A percentile compares a stretch with the other conserved stretches of the same genome.
Conservation (phyloP, 495 filamentous ascomycete species). For the Penicillium pulvis region DNA sequence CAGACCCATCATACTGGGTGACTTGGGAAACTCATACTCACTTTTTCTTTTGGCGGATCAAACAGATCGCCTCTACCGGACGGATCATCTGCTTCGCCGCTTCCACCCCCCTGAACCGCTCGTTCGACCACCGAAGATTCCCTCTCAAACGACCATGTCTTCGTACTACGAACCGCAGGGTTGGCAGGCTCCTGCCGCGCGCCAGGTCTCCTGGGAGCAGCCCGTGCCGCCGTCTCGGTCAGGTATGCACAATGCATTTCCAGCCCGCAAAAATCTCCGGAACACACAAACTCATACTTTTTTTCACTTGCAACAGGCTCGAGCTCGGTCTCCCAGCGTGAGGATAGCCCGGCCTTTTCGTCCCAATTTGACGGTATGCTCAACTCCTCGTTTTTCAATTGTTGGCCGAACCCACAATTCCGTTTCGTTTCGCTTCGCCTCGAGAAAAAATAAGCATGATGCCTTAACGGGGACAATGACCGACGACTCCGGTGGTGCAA, state of each 20-base stretch:
- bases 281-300: constrained; percentile 30
- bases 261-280: constrained; percentile 7
- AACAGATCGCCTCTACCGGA: constrained; percentile 34
- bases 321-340: constrained; percentile 73
- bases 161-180: constrained; percentile 84
- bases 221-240: constrained; percentile 84
- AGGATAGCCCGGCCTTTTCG: constrained; percentile 78
- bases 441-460: constrained; percentile 2
- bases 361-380: constrained; percentile 88
- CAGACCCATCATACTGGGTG: background rate
- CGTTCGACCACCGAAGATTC: constrained; percentile 13
- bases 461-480: background rate
- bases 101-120: constrained; percentile 28
- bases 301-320: constrained; percentile 55
- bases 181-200: constrained; percentile 66
- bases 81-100: constrained; percentile 35
- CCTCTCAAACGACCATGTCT: constrained; percentile 60
- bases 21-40: background rate
- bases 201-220: constrained; percentile 78
- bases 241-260: constrained; percentile 53
- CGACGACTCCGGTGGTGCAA: background rate
- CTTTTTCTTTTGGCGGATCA: constrained; percentile 12
- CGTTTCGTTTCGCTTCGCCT: constrained; percentile 4
- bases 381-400: constrained; percentile 8
- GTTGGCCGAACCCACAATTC: background rate